A percentile compares a stretch with the other conserved stretches of the same genome.
These are phyloP conservation scores for Polychytrium aggregatum DNA, from an alignment of 192 early-diverging fungal genomes.

Conservation along the genomic window DNA sequence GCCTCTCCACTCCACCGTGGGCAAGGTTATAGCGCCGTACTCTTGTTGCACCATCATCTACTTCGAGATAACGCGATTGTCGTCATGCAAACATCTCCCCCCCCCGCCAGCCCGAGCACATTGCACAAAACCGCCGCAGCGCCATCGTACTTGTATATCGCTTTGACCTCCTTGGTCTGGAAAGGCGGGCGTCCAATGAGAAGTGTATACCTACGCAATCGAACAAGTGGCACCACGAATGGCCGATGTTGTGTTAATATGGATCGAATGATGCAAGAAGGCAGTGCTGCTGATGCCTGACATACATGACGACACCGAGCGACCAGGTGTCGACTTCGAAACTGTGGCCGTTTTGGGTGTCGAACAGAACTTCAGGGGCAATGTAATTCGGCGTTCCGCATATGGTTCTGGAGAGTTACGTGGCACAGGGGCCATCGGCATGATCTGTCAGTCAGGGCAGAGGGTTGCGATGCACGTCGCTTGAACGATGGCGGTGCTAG, in stretches of 20 bases:
- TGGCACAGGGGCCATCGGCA: too few relatives aligned
- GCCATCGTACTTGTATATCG: conserved; percentile 59
- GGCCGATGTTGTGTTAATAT: too few relatives aligned
- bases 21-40: too few relatives aligned
- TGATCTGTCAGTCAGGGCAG: not conserved
- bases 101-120: too few relatives aligned
- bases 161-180: conserved; percentile 61
- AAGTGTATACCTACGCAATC: conserved; percentile 61
- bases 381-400: conserved; percentile 97
- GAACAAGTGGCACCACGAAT: not conserved
- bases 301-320: conserved; percentile 76
- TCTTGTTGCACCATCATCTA: too few relatives aligned
- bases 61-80: too few relatives aligned
- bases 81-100: too few relatives aligned
- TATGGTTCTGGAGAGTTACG: conserved; percentile 55
- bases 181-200: conserved; percentile 86
- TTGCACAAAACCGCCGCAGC: not conserved
- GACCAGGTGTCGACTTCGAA: conserved; percentile 95
- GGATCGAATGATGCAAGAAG: conserved; percentile 1
- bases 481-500: not conserved
- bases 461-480: not conserved
- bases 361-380: conserved; percentile 88
- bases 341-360: conserved; percentile 67
- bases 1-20: too few relatives aligned
- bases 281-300: not conserved